Conservation (phyloP, 2,329 filamentous ascomycete genomes). For the Xylaria sp. region DNA sequence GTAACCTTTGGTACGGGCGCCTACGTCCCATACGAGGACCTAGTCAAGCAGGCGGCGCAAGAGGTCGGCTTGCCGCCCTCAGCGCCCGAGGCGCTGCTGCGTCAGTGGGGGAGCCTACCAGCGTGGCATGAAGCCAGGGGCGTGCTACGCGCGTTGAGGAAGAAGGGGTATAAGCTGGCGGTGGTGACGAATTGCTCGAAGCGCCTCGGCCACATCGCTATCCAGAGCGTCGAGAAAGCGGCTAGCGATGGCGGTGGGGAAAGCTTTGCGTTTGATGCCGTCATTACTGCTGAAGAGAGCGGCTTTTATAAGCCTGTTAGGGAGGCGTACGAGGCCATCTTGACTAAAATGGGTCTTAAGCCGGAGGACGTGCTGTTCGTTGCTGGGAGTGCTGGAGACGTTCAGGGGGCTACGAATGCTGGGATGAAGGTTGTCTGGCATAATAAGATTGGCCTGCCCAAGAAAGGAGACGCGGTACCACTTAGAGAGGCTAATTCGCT, state of each 20-base stretch:
- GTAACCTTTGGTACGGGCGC: constrained; percentile 29
- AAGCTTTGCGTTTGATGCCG: constrained; percentile 26
- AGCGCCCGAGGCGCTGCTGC: constrained; percentile 25
- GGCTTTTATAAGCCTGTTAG: constrained; percentile 34
- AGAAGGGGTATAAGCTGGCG: constrained; percentile 29
- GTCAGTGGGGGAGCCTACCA: constrained; percentile 13
- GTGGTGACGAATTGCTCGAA: constrained; percentile 36
- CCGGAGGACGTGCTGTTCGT: constrained; percentile 31
- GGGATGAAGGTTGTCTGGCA: constrained; percentile 36
- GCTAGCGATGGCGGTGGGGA: background rate
- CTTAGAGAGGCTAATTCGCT: constrained; percentile 21
- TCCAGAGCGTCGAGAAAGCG: constrained; percentile 12
- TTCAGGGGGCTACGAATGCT: constrained; percentile 29
- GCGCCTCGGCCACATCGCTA: constrained; percentile 30
- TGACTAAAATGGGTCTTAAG: constrained; percentile 5
- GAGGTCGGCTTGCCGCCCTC: constrained; percentile 30
- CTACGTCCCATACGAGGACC: constrained; percentile 34
- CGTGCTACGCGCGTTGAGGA: constrained; percentile 17
- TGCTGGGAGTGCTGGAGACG: constrained; percentile 35
- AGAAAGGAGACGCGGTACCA: constrained; percentile 30
- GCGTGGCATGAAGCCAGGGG: constrained; percentile 29
- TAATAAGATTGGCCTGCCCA: constrained; percentile 27
- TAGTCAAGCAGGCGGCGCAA: constrained; percentile 30
- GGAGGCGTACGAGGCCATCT: constrained; percentile 27
- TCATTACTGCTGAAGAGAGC: constrained; percentile 37